Evolutionary conservation across 768 basidiomycete genomes (phyloP), one percentile per base, ranked within the genome.

Genomic region (Boletus patriciae): DNA sequence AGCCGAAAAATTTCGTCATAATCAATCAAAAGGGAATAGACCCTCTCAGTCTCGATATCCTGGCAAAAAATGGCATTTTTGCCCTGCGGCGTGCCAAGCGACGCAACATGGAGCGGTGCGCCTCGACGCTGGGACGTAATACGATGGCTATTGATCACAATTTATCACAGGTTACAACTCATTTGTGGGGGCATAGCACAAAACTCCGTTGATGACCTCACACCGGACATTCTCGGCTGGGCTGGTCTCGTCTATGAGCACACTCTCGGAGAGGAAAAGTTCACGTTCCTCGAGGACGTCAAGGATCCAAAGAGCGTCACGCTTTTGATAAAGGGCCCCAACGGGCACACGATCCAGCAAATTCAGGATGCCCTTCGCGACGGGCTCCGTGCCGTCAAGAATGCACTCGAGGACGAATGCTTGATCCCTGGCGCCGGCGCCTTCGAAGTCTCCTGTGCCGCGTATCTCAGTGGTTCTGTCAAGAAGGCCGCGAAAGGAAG

Each of bases 1-100:
- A 90, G 72, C 80, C 75, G 62, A 94, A 91, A 74, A 86, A 79
- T 68, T 98, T 99, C 70, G 96, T 98, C 48, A 74, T 98, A 52
- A 88, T 99, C 76, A 99, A 98, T 74, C 97, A 99, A 75, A 99
- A 99, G 74, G 97, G 97, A 60, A 99, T 99, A 62, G 97, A 99
- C 73, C 97, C 97, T 7, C 83, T 99, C 70, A 92, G 90, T 66
- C 80, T 99, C 54, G 97, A 99, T 73, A 87, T 98, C 41, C 78
- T 99, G 40, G 94, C 92, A 43, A 98, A 98, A 81, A 91, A 94
- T 73, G 96, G 94, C 13, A 98, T 99, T 60, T 75, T 99, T 55
- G 96, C 94, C 21, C 81, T 99, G 49, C 83, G 97, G 60, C 81
- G 97, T 58, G 97, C 97, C 18, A 99, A 99, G 80, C 81, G 97